Evolutionary conservation across 1,284 basidiomycete genomes (phyloP).

Genomic region (Psilocybe mexicana): DNA sequence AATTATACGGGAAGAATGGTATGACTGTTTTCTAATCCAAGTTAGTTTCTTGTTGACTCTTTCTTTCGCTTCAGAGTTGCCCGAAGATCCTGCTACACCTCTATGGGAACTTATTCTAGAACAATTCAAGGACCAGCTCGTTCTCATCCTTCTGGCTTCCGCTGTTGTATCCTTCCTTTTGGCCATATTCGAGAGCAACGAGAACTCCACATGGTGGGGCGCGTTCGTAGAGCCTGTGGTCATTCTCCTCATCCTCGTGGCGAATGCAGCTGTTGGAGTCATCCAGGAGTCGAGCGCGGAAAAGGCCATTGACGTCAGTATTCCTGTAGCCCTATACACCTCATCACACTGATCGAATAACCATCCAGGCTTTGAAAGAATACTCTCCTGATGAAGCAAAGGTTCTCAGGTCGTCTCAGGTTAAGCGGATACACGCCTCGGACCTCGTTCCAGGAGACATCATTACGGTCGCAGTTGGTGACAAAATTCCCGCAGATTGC

Average conservation of each 20-base stretch:
- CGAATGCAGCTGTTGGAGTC: constrained; percentile 93
- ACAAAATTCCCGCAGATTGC: constrained; percentile 94
- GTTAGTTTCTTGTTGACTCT: constrained; percentile 5
- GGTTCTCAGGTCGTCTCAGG: constrained; percentile 74
- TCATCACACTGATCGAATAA: not conserved
- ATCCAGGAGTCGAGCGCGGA: constrained; percentile 95
- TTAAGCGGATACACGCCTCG: constrained; percentile 78
- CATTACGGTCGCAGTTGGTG: constrained; percentile 85
- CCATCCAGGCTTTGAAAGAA: constrained; percentile 84
- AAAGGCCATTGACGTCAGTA: constrained; percentile 88
- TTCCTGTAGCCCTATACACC: not conserved
- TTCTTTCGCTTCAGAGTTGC: constrained; percentile 61
- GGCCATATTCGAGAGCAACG: constrained; percentile 79
- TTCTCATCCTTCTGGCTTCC: constrained; percentile 90
- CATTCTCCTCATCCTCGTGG: constrained; percentile 90
- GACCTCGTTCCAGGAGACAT: constrained; percentile 94
- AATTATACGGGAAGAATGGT: constrained; percentile 88
- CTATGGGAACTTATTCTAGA: constrained; percentile 93
- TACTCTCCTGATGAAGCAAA: constrained; percentile 96
- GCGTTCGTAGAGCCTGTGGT: constrained; percentile 94
- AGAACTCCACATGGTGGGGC: constrained; percentile 65
- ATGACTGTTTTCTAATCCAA: constrained; percentile 24
- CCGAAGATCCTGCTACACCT: constrained; percentile 88
- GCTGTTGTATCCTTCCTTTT: constrained; percentile 90
- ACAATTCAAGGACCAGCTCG: constrained; percentile 97